Conservation (phyloP, 2,329 filamentous ascomycete genomes). For the Fusarium begoniae region DNA sequence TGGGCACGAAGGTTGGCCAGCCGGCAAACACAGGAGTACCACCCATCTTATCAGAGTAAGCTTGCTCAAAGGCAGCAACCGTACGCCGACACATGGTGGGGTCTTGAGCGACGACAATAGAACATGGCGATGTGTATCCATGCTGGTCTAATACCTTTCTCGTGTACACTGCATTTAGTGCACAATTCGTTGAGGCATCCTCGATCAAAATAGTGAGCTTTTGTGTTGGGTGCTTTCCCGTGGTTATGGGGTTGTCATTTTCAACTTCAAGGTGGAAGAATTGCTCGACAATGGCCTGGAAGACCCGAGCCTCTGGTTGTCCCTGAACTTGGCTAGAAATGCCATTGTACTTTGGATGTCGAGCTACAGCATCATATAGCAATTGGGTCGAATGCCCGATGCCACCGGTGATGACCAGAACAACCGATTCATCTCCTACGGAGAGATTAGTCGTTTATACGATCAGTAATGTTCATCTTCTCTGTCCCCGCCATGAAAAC, state of each 20-base stretch:
- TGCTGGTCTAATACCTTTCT: conserved; percentile 26
- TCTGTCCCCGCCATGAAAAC: neutral
- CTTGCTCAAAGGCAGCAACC: conserved; percentile 26
- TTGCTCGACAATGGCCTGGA: conserved; percentile 21
- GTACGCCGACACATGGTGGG: conserved; percentile 36
- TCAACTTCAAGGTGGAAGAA: conserved; percentile 20
- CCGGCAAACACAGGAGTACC: conserved; percentile 3
- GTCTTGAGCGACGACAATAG: conserved; percentile 33
- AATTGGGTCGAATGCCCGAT: conserved; percentile 35
- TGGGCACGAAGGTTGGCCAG: conserved; percentile 35
- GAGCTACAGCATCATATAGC: conserved; percentile 29
- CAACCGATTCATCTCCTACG: neutral
- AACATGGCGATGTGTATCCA: conserved; percentile 26
- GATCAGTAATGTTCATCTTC: neutral
- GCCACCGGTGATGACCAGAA: conserved; percentile 33
- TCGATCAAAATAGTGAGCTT: conserved; percentile 25
- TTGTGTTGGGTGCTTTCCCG: neutral
- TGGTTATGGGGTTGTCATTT: too few relatives aligned
- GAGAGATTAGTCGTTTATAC: neutral
- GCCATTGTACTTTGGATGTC: conserved; percentile 20
- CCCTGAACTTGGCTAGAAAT: conserved; percentile 5
- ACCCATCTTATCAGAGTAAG: conserved; percentile 7
- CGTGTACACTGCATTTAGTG: conserved; percentile 31
- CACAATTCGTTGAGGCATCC: conserved; percentile 36
- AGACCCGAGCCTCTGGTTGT: conserved; percentile 27